These are phyloP conservation scores for Hymenoscyphus albidus DNA, from an alignment of 2,329 filamentous ascomycete genomes.

Conservation along the genomic window DNA sequence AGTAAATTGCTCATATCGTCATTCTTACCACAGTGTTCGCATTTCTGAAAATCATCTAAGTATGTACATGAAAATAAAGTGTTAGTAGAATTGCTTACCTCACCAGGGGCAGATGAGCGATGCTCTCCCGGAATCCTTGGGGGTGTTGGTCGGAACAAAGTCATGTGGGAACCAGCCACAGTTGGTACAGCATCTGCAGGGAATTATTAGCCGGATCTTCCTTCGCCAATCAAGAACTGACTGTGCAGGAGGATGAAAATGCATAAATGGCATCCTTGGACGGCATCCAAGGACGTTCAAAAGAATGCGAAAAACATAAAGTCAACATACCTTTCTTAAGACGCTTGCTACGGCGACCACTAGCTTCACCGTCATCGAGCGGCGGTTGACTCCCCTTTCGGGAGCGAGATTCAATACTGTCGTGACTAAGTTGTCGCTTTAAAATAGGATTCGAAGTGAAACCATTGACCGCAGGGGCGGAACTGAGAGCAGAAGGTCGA, in stretches of 20 bases:
- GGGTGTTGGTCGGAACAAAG: conserved; percentile 78
- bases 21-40: conserved; percentile 79
- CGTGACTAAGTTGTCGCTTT: conserved; percentile 72
- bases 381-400: conserved; percentile 29
- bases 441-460: conserved; percentile 49
- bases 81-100: conserved; percentile 52
- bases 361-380: conserved; percentile 51
- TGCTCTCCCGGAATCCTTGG: conserved; percentile 58
- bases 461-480: conserved; percentile 50
- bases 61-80: conserved; percentile 38
- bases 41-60: conserved; percentile 54
- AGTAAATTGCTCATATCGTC: conserved; percentile 70
- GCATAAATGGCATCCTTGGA: conserved; percentile 24
- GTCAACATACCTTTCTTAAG: conserved; percentile 73
- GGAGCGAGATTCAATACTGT: conserved; percentile 39
- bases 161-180: conserved; percentile 96
- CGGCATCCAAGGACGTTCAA: conserved; percentile 14
- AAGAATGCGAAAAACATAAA: conserved; percentile 11
- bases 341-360: conserved; percentile 83
- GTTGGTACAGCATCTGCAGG: conserved; percentile 64
- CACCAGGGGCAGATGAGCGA: conserved; percentile 41
- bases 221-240: conserved; percentile 26
- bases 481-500: conserved; percentile 50
- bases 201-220: conserved; percentile 37
- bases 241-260: conserved; percentile 12